Conservation (phyloP, 345 rosid genomes). For the Luvunga scandens region DNA sequence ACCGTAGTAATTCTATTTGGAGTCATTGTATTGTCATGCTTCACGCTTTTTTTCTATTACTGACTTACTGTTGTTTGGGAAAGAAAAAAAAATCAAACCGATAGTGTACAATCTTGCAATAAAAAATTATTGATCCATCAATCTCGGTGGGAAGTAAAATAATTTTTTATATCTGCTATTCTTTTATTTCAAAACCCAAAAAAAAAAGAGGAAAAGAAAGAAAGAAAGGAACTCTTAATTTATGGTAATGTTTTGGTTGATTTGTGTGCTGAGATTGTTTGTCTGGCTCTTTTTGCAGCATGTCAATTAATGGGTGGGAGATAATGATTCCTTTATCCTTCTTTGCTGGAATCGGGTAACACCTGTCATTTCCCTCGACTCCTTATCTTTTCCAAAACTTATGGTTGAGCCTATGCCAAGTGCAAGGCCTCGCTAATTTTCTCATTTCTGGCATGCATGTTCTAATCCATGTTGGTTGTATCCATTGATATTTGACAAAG, state of each 20-base stretch:
- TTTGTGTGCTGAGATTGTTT: background rate
- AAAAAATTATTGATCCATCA: background rate
- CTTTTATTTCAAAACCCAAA: background rate
- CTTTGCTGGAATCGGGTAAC: slow-evolving; percentile 83
- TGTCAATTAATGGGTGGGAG: slow-evolving; percentile 84
- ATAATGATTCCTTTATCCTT: slow-evolving; percentile 89
- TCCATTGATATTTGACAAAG: too few species aligned
- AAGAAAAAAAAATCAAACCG: background rate
- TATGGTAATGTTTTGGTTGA: background rate
- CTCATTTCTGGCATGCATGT: too few species aligned
- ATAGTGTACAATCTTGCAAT: background rate
- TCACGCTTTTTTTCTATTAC: background rate
- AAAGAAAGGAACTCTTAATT: too few species aligned
- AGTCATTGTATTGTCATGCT: background rate
- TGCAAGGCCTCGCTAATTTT: too few species aligned
- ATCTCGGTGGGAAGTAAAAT: too few species aligned
- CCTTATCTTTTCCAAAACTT: too few species aligned
- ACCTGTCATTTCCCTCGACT: background rate
- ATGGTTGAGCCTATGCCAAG: too few species aligned
- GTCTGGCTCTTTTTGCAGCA: slow-evolving; percentile 39
- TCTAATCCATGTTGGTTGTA: too few species aligned
- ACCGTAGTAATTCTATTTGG: background rate
- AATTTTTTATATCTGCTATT: background rate
- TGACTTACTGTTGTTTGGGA: background rate
- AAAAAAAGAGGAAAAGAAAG: background rate